Evolutionary conservation across 2,329 filamentous ascomycete species (phyloP), one percentile per base, ranked within the genome.

Genomic region (Xylogone sp.): DNA sequence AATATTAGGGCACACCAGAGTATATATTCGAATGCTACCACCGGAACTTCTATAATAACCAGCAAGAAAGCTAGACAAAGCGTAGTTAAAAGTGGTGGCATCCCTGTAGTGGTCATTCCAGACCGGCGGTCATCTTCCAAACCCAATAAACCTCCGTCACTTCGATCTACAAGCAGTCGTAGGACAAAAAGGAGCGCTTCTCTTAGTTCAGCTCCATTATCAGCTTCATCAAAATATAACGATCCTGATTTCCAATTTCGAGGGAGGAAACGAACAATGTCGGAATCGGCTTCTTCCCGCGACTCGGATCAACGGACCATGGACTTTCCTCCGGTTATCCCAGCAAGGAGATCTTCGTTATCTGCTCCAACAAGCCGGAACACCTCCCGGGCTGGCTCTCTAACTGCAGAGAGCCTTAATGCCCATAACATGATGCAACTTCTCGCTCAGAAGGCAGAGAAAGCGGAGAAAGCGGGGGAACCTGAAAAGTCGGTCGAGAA

Each of bases 291-390:
- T 24, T 55, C 59, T 9, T 66, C 62, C 31, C 52, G 53, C 18
- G 42, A 62, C 42, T 63, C 64, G 43, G 59, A 62, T n/a, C 12
- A 39, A 39, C 73, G 78, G 21, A 84, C 81, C 0, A 79, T 83
- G 50, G 82, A 85, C 63, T 83, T 75, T 51, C 78, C 82, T 9
- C 83, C 82, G 9, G 68, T 70, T 7, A 75, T 85, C 27, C 82
- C 82, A 1, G 64, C 70, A 29, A 75, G 82, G 43, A 76, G 76
- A 42, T 84, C 83, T 1, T 86, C 82, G 13, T 69, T 85, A 7
- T 86, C 83, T 3, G 82, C 82, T 1, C 79, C 81, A 2, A 83
- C 81, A 1, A 86, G 81, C 61, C 74, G 79, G 42, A 82, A 82
- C 57, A 70, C 64, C 5, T 82, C 78, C 10, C 70, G 79, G 24